These are phyloP conservation scores for Tetrahymena borealis DNA, from an alignment of 73 alveolate species.

Conservation along the genomic window DNA sequence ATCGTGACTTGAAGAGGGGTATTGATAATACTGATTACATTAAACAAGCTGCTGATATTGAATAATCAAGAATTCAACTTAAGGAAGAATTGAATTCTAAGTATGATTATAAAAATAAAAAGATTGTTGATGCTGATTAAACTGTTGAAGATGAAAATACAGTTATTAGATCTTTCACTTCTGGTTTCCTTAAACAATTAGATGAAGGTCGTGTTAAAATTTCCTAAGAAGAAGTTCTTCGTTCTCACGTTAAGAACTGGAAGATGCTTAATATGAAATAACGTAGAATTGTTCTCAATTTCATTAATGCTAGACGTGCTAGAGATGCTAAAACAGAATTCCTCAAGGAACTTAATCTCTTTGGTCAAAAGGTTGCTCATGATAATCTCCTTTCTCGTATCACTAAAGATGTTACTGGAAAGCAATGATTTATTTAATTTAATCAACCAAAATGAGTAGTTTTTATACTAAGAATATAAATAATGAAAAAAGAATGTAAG, in stretches of 20 bases:
- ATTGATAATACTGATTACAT: conserved; percentile 25
- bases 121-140: conserved; percentile 6
- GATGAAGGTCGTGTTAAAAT: conserved; percentile 12
- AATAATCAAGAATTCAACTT: background rate
- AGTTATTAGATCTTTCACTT: conserved; percentile 32
- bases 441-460: background rate
- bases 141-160: background rate
- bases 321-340: conserved; percentile 25
- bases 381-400: conserved; percentile 9
- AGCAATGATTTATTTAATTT: background rate
- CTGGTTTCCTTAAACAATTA: conserved; percentile 18
- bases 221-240: conserved; percentile 35
- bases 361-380: conserved; percentile 35
- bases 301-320: conserved; percentile 43
- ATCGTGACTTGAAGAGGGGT: conserved; percentile 26
- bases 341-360: conserved; percentile 24
- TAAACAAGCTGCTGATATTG: conserved; percentile 28
- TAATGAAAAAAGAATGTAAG: background rate
- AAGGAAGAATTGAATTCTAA: conserved; percentile 11
- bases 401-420: background rate
- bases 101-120: conserved; percentile 28
- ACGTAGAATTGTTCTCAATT: conserved; percentile 32
- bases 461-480: background rate
- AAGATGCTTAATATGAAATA: conserved; percentile 27
- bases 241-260: conserved; percentile 44